Conservation (phyloP, 495 filamentous ascomycete species). For the Articulospora tetracladia region DNA sequence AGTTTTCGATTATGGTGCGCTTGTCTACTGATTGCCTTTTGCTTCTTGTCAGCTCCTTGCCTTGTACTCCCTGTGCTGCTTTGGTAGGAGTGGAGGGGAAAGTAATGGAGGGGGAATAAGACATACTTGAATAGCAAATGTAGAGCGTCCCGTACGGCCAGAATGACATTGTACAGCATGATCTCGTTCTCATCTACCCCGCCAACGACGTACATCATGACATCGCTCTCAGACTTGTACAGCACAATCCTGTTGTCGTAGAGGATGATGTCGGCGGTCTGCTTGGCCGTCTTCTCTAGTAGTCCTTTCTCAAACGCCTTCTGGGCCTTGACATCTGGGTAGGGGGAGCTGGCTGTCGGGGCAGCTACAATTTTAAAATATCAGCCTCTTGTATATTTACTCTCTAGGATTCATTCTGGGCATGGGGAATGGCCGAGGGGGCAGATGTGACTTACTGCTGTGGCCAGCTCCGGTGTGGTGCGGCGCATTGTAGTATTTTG, state of each 20-base stretch:
- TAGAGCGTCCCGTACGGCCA: constrained; percentile 84
- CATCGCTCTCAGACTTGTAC: constrained; percentile 96
- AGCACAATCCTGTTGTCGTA: constrained; percentile 94
- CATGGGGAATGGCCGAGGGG: neutral
- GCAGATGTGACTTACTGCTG: constrained; percentile 1
- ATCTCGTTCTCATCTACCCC: constrained; percentile 95
- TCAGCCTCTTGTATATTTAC: neutral
- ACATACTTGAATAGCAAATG: constrained; percentile 89
- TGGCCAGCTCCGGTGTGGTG: constrained; percentile 47
- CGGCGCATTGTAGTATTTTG: constrained; percentile 91
- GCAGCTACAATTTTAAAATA: neutral
- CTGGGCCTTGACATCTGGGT: constrained; percentile 86
- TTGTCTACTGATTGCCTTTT: constrained; percentile 88
- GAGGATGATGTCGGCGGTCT: constrained; percentile 89
- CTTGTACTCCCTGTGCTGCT: neutral
- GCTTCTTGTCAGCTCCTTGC: neutral
- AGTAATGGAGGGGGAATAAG: no score
- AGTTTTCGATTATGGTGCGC: constrained; percentile 96
- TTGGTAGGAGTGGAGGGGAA: neutral
- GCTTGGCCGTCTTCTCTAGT: constrained; percentile 93
- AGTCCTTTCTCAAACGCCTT: constrained; percentile 95
- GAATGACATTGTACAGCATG: constrained; percentile 85
- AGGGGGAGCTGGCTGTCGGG: constrained; percentile 57
- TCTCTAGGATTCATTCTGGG: neutral
- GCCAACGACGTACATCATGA: constrained; percentile 95